Evolutionary conservation across 2,329 filamentous ascomycete genomes (phyloP).

Genomic region (Xylariaceae sp.): DNA sequence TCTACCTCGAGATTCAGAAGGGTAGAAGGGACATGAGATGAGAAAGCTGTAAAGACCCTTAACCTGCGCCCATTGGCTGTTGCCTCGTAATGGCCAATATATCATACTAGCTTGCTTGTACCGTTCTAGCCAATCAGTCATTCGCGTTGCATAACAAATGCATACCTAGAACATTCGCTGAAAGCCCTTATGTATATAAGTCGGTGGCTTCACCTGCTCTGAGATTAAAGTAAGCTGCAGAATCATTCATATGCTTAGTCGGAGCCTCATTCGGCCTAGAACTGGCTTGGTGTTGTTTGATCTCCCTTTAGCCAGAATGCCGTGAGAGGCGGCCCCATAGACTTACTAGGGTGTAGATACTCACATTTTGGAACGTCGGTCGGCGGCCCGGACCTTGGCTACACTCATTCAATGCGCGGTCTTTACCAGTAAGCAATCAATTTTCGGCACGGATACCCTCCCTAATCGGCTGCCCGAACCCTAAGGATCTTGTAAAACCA

Average conservation of each 20-base stretch:
- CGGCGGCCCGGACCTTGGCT: slow-evolving; percentile 41
- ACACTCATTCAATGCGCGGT: slow-evolving; percentile 18
- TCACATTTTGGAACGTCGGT: slow-evolving; percentile 45
- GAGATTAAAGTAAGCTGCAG: slow-evolving; percentile 9
- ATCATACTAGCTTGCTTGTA: no score
- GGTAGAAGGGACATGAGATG: no score
- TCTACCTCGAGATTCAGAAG: no score
- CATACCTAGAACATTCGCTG: no score
- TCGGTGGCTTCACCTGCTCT: slow-evolving; percentile 8
- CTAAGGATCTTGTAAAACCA: not conserved
- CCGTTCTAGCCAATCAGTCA: not conserved
- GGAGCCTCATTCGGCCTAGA: slow-evolving; percentile 19
- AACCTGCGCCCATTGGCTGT: no score
- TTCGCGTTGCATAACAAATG: not conserved
- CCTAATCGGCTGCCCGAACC: slow-evolving; percentile 15
- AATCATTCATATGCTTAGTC: slow-evolving; percentile 1
- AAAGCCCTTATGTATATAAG: not conserved
- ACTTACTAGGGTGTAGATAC: slow-evolving; percentile 21
- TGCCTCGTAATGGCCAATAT: no score
- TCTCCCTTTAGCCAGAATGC: slow-evolving; percentile 50
- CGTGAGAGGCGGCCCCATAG: slow-evolving; percentile 30
- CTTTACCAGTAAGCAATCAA: slow-evolving; percentile 16
- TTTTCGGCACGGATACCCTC: slow-evolving; percentile 21
- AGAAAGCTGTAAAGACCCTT: no score
- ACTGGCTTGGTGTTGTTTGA: slow-evolving; percentile 39